These are phyloP conservation scores for Alternaria brassicicola DNA, from an alignment of 2,329 filamentous ascomycete genomes.

Conservation along the genomic window DNA sequence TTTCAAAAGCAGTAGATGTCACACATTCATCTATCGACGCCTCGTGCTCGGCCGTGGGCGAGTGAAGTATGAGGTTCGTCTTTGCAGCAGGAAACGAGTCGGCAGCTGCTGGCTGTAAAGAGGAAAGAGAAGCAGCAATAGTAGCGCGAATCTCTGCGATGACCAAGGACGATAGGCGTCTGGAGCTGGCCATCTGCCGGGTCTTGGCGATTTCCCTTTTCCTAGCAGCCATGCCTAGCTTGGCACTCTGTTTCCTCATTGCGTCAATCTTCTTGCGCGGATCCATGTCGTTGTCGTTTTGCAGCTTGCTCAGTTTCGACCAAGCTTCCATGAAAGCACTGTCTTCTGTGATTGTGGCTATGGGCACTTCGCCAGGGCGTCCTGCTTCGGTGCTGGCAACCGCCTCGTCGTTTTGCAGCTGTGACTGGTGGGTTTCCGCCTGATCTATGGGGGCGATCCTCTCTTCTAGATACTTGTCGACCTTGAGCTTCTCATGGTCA, in stretches of 20 bases:
- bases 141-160: constrained; percentile 57
- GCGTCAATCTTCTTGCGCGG: constrained; percentile 16
- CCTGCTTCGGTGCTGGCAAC: constrained; percentile 7
- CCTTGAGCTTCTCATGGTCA: constrained; percentile 29
- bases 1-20: constrained; percentile 64
- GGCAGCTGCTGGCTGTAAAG: constrained; percentile 45
- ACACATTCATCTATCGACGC: constrained; percentile 66
- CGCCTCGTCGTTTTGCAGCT: constrained; percentile 8
- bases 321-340: constrained; percentile 7
- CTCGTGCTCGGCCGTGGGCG: constrained; percentile 62
- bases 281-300: constrained; percentile 14
- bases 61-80: constrained; percentile 65
- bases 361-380: constrained; percentile 1
- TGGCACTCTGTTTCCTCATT: constrained; percentile 21
- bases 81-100: constrained; percentile 57
- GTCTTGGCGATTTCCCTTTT: constrained; percentile 24
- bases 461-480: constrained; percentile 29
- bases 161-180: constrained; percentile 34
- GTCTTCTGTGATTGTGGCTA: constrained; percentile 4
- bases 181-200: constrained; percentile 15
- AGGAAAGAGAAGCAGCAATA: constrained; percentile 57
- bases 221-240: constrained; percentile 12
- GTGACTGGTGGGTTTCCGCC: neutral
- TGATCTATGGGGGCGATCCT: constrained; percentile 11
- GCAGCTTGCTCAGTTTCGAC: constrained; percentile 18